phyloP scores from a whole-genome alignment of 1,284 basidiomycete genomes.

The Sanghuangporus sanghuang region DNA sequence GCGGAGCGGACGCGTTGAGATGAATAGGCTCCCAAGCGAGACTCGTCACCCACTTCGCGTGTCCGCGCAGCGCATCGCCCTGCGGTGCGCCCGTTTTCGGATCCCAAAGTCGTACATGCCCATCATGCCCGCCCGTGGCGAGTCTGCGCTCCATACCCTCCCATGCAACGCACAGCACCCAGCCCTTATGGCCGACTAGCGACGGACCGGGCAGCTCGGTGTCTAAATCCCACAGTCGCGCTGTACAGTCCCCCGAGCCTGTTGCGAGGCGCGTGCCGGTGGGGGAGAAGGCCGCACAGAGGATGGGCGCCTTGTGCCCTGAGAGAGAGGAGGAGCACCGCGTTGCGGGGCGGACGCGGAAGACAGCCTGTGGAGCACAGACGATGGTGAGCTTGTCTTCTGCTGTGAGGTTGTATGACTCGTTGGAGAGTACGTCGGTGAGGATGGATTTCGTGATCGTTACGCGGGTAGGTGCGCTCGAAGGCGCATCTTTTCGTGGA shows the following conservation, averaged over 20 bases:
- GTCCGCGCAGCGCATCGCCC: slow-evolving; percentile 85
- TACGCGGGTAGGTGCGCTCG: slow-evolving; percentile 68
- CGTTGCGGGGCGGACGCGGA: slow-evolving; percentile 89
- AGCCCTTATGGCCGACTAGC: slow-evolving; percentile 86
- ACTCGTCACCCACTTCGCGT: slow-evolving; percentile 97
- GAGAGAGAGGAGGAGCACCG: slow-evolving; percentile 90
- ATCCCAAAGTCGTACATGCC: slow-evolving; percentile 87
- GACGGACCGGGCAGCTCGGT: slow-evolving; percentile 91
- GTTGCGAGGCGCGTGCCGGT: slow-evolving; percentile 90
- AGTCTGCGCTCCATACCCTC: slow-evolving; percentile 87
- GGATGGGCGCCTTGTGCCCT: slow-evolving; percentile 89
- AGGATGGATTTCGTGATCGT: slow-evolving; percentile 78
- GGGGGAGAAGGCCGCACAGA: slow-evolving; percentile 94
- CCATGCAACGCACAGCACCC: slow-evolving; percentile 98
- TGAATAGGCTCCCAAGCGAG: slow-evolving; percentile 97
- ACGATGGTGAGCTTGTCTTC: slow-evolving; percentile 86
- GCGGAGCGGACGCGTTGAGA: slow-evolving; percentile 74
- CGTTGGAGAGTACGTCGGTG: slow-evolving; percentile 69
- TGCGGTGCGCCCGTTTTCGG: slow-evolving; percentile 81
- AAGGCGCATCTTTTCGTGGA: slow-evolving; percentile 38
- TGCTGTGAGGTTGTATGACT: slow-evolving; percentile 67
- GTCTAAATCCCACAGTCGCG: slow-evolving; percentile 90
- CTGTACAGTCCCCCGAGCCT: slow-evolving; percentile 92
- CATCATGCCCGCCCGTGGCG: slow-evolving; percentile 90
- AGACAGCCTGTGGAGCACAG: slow-evolving; percentile 94